These are phyloP conservation scores for Yamadazyma takamatsuzukensis DNA, from an alignment of 805 yeast genomes.

Conservation along the genomic window DNA sequence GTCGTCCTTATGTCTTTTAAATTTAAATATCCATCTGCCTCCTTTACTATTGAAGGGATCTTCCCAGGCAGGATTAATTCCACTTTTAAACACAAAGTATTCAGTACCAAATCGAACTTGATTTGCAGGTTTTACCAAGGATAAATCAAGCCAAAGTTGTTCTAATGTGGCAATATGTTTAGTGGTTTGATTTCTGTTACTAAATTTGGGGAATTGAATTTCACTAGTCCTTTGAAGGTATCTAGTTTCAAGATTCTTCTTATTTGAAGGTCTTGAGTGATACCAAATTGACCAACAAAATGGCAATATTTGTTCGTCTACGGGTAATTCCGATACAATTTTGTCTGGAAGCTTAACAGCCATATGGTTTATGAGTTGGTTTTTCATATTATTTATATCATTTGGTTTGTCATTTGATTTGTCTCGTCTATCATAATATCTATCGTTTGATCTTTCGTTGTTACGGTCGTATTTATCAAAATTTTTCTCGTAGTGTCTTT, in stretches of 20 bases:
- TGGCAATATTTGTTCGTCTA: constrained; percentile 38
- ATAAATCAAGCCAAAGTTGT: constrained; percentile 48
- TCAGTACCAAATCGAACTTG: constrained; percentile 47
- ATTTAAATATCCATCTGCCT: constrained; percentile 60
- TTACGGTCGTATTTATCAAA: too few species aligned
- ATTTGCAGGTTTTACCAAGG: constrained; percentile 35
- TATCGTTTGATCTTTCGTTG: too few species aligned
- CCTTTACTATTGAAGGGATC: constrained; percentile 58
- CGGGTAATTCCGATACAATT: constrained; percentile 19
- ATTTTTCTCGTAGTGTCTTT: too few species aligned
- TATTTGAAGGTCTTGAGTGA: constrained; percentile 31
- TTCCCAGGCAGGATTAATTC: constrained; percentile 66
- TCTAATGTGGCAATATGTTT: constrained; percentile 45
- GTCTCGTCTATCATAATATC: too few species aligned
- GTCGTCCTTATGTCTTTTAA: constrained; percentile 29
- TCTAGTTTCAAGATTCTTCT: constrained; percentile 12
- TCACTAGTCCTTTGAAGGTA: constrained; percentile 46
- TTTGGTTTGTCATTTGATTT: too few species aligned
- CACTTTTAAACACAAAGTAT: constrained; percentile 53
- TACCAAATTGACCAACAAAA: constrained; percentile 52
- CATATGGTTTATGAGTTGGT: constrained; percentile 16
- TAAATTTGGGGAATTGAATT: constrained; percentile 34
- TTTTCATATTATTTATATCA: too few species aligned
- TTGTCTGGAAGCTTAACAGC: constrained; percentile 33
- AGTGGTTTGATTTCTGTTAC: constrained; percentile 6